phyloP scores from a whole-genome alignment of 441 rosid species.

The Sinapis alba region DNA sequence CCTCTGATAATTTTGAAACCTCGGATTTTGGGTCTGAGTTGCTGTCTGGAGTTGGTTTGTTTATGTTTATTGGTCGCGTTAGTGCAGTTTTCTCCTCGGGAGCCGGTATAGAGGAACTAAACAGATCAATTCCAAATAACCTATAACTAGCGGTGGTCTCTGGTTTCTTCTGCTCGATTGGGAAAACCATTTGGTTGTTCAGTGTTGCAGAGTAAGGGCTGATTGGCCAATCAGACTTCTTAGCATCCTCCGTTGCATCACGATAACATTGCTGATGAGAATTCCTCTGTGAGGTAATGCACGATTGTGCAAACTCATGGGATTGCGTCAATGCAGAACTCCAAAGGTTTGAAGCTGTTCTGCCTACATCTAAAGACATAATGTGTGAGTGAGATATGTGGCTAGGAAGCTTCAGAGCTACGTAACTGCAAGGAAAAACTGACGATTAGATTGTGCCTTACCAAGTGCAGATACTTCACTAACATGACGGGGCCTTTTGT shows the following conservation, averaged over 20 bases:
- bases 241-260: conserved; percentile 58
- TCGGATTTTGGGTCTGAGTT: conserved; percentile 63
- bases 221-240: conserved; percentile 51
- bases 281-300: conserved; percentile 35
- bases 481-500: conserved; percentile 63
- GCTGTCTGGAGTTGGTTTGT: conserved; percentile 38
- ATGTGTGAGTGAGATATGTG: conserved; percentile 32
- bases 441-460: conserved; percentile 37
- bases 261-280: conserved; percentile 39
- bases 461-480: conserved; percentile 52
- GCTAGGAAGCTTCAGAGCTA: conserved; percentile 16
- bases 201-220: conserved; percentile 55
- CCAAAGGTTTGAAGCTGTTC: conserved; percentile 49
- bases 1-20: conserved; percentile 50
- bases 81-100: conserved; percentile 37
- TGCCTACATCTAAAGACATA: conserved; percentile 46
- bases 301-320: conserved; percentile 40
- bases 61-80: conserved; percentile 26
- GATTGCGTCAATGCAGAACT: conserved; percentile 45
- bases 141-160: conserved; percentile 50
- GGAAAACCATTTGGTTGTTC: conserved; percentile 43
- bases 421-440: background rate
- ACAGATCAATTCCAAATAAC: conserved; percentile 67
- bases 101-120: conserved; percentile 43
- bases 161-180: conserved; percentile 45